Base-by-base conservation (phyloP, 768 basidiomycete genomes). In the Pleurotus ostreatus region DNA sequence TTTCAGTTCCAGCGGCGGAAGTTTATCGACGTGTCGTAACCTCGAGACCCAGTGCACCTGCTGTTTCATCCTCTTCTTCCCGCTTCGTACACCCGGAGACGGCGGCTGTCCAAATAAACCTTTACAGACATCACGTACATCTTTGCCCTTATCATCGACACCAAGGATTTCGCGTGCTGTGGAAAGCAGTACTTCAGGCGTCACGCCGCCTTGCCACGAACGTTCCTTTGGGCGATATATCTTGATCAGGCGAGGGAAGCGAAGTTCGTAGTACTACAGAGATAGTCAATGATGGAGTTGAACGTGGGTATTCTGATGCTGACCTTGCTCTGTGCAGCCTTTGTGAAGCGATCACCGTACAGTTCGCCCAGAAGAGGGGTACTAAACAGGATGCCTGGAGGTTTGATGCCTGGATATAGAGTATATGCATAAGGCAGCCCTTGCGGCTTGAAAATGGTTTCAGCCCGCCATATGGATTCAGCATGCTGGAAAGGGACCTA, bases 271-370 rank as follows among this genome's bases (percentile, higher is more conserved):
- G 63, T 86, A 76, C 91, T 93, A 58, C 12, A 43, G 49, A 44
- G 34, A 37, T 16, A 3, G 23, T 25, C 22, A 16, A n/a, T 11
- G 16, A 16, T 20, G 61, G 20, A 23, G 38, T 45, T 44, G 5
- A 20, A 20, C 5, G 9, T 45, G 26, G 5, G 12, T 39, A 51
- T 44, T 48, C 13, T 5, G 13, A 46, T 38, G 66, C 78, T 52
- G 54, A 90, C 89, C 63, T 79, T 72, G 64, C 81, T 80, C 22
- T 71, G 61, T 0, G 74, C 71, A n/a, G 84, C 70, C 65, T 89
- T 90, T 26, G 86, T 88, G 63, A 93, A 95, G 1, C 92, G 89
- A 3, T 89, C 93, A 11, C 93, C 92, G 58, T 82, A 84, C 3
- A 95, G 63, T 62, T 94, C 92, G 2, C 78, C 84, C 4, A 89